These are phyloP conservation scores for Lecanoromycetidae sp. DNA, from an alignment of 2,329 filamentous ascomycete genomes.

Conservation along the genomic window DNA sequence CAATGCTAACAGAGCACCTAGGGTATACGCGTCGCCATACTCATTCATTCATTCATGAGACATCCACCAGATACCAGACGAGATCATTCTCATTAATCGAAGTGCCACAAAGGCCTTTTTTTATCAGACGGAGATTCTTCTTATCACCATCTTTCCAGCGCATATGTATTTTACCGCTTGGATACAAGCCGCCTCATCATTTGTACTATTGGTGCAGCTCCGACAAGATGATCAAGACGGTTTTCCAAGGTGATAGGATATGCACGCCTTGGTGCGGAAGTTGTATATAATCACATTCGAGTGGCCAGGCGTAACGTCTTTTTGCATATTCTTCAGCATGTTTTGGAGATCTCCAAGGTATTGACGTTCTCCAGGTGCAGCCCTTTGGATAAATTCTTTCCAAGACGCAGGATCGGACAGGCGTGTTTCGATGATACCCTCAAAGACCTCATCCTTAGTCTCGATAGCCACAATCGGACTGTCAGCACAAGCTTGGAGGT, in stretches of 20 bases:
- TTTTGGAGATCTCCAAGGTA: slow-evolving; percentile 77
- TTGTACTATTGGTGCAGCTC: slow-evolving; percentile 16
- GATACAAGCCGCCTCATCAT: no score
- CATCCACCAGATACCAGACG: no score
- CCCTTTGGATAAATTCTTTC: slow-evolving; percentile 66
- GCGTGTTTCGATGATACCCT: slow-evolving; percentile 59
- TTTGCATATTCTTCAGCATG: slow-evolving; percentile 52
- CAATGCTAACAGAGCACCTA: background rate
- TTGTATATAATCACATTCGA: slow-evolving; percentile 83
- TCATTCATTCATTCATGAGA: background rate
- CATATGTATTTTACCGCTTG: no score
- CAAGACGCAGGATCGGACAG: slow-evolving; percentile 74
- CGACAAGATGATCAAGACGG: background rate
- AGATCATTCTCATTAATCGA: no score
- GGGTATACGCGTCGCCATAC: background rate
- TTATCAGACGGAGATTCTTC: no score
- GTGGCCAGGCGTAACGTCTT: slow-evolving; percentile 37
- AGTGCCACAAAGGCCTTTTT: no score
- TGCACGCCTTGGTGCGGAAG: slow-evolving; percentile 68
- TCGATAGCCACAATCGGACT: slow-evolving; percentile 81
- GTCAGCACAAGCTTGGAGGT: slow-evolving; percentile 59
- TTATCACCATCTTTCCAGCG: no score
- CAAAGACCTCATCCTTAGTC: slow-evolving; percentile 70
- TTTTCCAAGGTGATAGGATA: slow-evolving; percentile 66
- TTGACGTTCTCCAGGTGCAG: slow-evolving; percentile 63